phyloP scores from a whole-genome alignment of 2,329 filamentous ascomycete genomes.

The Botrytis cinerea region DNA sequence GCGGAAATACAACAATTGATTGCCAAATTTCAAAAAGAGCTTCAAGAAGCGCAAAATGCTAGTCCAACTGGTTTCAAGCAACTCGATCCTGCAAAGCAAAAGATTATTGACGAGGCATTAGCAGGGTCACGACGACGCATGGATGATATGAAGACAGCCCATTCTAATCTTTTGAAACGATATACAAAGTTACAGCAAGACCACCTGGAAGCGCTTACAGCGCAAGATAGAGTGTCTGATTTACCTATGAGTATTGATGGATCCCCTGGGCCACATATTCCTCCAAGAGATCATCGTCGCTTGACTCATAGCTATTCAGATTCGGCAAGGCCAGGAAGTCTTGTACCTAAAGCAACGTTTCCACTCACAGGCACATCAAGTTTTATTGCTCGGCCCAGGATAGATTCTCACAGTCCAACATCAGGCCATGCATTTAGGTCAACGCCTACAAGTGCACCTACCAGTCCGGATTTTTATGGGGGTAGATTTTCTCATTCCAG shows the following conservation, averaged over 20 bases:
- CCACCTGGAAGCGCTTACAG: slow-evolving; percentile 33
- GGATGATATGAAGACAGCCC: slow-evolving; percentile 52
- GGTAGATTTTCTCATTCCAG: slow-evolving; percentile 16
- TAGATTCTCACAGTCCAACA: slow-evolving; percentile 13
- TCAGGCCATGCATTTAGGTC: neutral
- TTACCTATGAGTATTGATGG: slow-evolving; percentile 17
- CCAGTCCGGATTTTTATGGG: slow-evolving; percentile 15
- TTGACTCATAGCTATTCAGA: slow-evolving; percentile 11
- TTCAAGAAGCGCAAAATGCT: slow-evolving; percentile 44
- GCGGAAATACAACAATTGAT: slow-evolving; percentile 46
- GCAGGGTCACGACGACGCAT: slow-evolving; percentile 43
- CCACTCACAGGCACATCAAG: slow-evolving; percentile 12
- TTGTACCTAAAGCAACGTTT: slow-evolving; percentile 1
- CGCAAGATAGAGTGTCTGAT: slow-evolving; percentile 7
- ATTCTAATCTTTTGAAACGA: slow-evolving; percentile 51
- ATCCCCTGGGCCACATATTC: neutral
- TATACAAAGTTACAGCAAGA: slow-evolving; percentile 53
- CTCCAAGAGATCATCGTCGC: slow-evolving; percentile 15
- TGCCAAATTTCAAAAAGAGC: slow-evolving; percentile 39
- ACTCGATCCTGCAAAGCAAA: slow-evolving; percentile 10
- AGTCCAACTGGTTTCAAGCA: neutral
- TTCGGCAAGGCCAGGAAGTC: neutral
- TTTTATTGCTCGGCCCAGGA: slow-evolving; percentile 2
- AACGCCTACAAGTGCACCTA: slow-evolving; percentile 1
- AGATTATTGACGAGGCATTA: slow-evolving; percentile 31